Conservation (phyloP, 2,329 filamentous ascomycete species). For the Xylaria sp. region DNA sequence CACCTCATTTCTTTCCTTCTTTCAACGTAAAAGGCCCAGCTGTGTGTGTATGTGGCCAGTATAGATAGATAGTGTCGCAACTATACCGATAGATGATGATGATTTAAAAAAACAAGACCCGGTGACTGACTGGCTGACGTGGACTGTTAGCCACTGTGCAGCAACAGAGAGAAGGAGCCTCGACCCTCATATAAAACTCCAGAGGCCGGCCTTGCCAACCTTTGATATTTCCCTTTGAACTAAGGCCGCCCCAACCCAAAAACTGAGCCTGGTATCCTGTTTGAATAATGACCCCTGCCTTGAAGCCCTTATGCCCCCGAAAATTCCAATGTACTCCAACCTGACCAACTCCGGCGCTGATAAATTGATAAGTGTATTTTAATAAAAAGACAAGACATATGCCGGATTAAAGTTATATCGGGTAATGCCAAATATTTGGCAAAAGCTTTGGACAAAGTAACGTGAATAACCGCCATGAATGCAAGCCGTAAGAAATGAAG, state of each 20-base stretch:
- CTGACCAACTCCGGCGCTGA: constrained; percentile 41
- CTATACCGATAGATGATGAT: constrained; percentile 10
- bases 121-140: constrained; percentile 1
- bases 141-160: constrained; percentile 9
- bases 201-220: constrained; percentile 18
- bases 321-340: constrained; percentile 30
- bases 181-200: constrained; percentile 4
- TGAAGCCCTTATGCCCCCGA: constrained; percentile 17
- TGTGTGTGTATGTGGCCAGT: constrained; percentile 3
- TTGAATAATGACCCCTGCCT: constrained; percentile 20
- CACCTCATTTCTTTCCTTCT: no score
- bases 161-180: background rate
- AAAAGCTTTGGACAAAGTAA: constrained; percentile 5
- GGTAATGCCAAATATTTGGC: constrained; percentile 18
- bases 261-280: constrained; percentile 25
- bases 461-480: constrained; percentile 5
- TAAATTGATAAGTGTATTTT: constrained; percentile 37
- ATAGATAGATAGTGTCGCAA: background rate
- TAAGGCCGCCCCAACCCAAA: constrained; percentile 14
- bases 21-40: background rate
- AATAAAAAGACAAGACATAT: constrained; percentile 34
- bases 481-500: constrained; percentile 9
- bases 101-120: no score
- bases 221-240: constrained; percentile 17
- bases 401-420: constrained; percentile 27